Evolutionary conservation across 495 filamentous ascomycete genomes (phyloP), one percentile per base, ranked within the genome.

Genomic region (Penicillium fimorum): DNA sequence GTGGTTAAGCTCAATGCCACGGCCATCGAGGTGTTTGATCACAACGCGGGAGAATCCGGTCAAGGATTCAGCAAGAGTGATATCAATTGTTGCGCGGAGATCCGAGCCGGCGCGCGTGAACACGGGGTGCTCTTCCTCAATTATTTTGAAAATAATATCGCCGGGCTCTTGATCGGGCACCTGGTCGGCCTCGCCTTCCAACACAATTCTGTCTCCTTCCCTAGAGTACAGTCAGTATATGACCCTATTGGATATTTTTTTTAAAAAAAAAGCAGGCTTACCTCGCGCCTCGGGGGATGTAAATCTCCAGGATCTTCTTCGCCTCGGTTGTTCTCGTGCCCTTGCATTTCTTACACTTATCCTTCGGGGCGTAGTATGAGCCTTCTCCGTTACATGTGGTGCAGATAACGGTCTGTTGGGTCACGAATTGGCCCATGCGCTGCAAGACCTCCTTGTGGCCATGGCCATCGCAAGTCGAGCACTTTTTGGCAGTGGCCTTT

Each of bases 261-360:
- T n/a, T n/a, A n/a, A 11, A 2, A 17, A 27, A 24, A 29, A 22
- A 10, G 11, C 22, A 17, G 10, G 51, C 76, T 62, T 63, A 82
- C 78, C 83, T 84, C 35, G 92, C 87, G 43, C 94, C 94, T 38
- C 87, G 87, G 30, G 94, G 91, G 55, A 98, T 96, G 74, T 97
- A 97, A 37, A 98, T 84, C 72, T 98, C 95, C 43, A 98, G 74
- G 12, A 94, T 87, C 76, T 97, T 98, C 72, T 87, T 93, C 69
- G 90, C 86, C 67, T 89, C 84, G 32, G 80, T 77, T 4, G 90
- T 88, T 49, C 88, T 82, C 66, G 87, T 85, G 44, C 94, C 94
- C 75, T 97, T 96, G 83, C 95, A 98, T 79, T 95, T 96, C 80
- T 92, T 95, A 79, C 94, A 98, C 68, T 89, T 88, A 58, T 98